phyloP scores from a whole-genome alignment of 129 eudicot genomes.

The Escallonia herrerae region DNA sequence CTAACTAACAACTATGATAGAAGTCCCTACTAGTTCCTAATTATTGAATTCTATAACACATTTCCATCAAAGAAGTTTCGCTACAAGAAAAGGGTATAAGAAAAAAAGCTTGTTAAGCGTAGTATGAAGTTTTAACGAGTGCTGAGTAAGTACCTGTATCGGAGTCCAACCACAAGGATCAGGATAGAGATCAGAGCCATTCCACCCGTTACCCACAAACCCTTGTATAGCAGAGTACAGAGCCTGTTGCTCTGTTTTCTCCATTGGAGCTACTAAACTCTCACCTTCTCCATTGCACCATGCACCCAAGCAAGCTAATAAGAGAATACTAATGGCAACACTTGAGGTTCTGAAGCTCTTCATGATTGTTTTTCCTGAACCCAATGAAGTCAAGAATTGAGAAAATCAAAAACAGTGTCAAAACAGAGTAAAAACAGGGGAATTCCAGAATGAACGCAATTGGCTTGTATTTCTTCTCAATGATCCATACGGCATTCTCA shows the following conservation, averaged over 20 bases:
- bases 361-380: conserved; percentile 17
- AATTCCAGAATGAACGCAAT: background rate
- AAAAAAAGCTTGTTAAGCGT: too few species aligned
- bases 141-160: conserved; percentile 44
- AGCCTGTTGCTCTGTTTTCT: conserved; percentile 63
- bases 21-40: too few species aligned
- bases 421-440: conserved; percentile 9
- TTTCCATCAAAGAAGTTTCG: too few species aligned
- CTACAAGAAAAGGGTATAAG: too few species aligned
- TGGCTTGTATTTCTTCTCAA: background rate
- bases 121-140: too few species aligned
- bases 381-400: background rate
- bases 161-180: conserved; percentile 99
- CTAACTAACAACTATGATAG: too few species aligned
- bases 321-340: conserved; percentile 15
- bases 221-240: conserved; percentile 67
- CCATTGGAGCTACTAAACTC: conserved; percentile 53
- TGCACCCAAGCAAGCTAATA: conserved; percentile 17
- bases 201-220: conserved; percentile 87
- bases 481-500: background rate
- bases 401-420: background rate
- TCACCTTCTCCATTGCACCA: conserved; percentile 34
- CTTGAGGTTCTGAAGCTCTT: conserved; percentile 5
- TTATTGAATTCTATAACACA: too few species aligned
- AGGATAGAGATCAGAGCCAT: conserved; percentile 92